Conservation (phyloP, 2,329 filamentous ascomycete species). For the Thermoascus crustaceus region DNA sequence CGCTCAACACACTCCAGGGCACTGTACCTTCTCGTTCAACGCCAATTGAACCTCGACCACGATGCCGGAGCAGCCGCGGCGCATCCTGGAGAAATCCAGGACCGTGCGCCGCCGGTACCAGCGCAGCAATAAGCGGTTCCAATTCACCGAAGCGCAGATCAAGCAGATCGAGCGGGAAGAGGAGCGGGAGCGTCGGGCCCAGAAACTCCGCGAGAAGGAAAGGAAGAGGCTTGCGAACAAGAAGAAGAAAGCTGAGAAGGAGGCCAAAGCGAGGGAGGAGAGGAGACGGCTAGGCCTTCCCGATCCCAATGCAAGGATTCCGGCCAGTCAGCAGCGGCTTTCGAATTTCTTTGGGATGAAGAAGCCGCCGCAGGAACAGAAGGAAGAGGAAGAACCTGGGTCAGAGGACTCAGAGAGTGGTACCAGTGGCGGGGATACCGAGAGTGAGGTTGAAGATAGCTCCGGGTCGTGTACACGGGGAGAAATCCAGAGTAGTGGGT, state of each 20-base stretch:
- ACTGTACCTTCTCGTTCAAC: background rate
- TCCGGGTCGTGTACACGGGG: too few species aligned
- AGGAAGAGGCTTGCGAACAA: slow-evolving; percentile 26
- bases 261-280: slow-evolving; percentile 26
- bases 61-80: slow-evolving; percentile 24
- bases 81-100: slow-evolving; percentile 31
- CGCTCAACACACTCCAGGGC: background rate
- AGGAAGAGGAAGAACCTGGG: slow-evolving; percentile 2
- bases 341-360: slow-evolving; percentile 22
- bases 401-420: too few species aligned
- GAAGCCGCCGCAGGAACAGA: slow-evolving; percentile 1
- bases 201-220: slow-evolving; percentile 29
- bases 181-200: slow-evolving; percentile 31
- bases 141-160: slow-evolving; percentile 29
- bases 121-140: slow-evolving; percentile 28
- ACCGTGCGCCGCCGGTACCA: slow-evolving; percentile 31
- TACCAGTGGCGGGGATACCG: background rate
- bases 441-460: slow-evolving; percentile 4
- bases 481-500: background rate
- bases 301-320: slow-evolving; percentile 23
- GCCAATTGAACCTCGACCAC: slow-evolving; percentile 8
- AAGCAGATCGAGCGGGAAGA: slow-evolving; percentile 34
- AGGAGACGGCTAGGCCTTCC: slow-evolving; percentile 22
- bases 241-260: slow-evolving; percentile 28
- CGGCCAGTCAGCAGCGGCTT: slow-evolving; percentile 28